Percentiles rank a stretch among this genome's conserved stretches.
Conservation (phyloP, 106 monocot species). For the Hemerocallis citrina region DNA sequence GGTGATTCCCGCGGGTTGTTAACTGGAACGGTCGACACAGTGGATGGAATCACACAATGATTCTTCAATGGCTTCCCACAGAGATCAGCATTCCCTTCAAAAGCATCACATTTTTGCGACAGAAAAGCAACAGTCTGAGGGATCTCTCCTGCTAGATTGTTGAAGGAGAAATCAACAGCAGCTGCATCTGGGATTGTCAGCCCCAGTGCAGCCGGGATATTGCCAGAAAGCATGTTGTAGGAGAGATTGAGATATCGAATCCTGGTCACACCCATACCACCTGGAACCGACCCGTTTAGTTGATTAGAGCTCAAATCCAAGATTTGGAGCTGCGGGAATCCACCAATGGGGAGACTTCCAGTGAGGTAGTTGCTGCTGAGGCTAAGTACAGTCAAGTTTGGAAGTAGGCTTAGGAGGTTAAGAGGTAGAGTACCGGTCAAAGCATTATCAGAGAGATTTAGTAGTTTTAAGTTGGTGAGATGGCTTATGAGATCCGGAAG, state of each 20-base stretch:
- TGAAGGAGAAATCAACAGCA: constrained; percentile 60
- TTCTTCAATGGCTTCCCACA: constrained; percentile 59
- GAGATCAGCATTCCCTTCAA: constrained; percentile 56
- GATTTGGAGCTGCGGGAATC: constrained; percentile 29
- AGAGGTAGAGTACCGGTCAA: constrained; percentile 38
- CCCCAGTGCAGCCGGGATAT: constrained; percentile 42
- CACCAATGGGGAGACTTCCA: constrained; percentile 30
- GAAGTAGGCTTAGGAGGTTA: constrained; percentile 23
- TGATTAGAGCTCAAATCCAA: constrained; percentile 75
- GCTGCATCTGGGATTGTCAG: constrained; percentile 24
- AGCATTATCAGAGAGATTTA: constrained; percentile 78
- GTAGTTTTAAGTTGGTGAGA: constrained; percentile 25
- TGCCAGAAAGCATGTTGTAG: constrained; percentile 51
- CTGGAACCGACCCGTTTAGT: constrained; percentile 59
- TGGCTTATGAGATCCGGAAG: constrained; percentile 26
- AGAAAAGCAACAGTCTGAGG: constrained; percentile 30
- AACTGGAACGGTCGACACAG: constrained; percentile 15
- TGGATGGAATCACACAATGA: constrained; percentile 50
- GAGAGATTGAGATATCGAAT: constrained; percentile 56
- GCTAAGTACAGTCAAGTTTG: constrained; percentile 51
- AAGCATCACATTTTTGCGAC: constrained; percentile 27
- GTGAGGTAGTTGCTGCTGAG: constrained; percentile 59
- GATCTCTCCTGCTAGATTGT: constrained; percentile 66
- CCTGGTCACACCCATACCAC: constrained; percentile 15
- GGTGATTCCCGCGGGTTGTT: constrained; percentile 25